Evolutionary conservation across 768 basidiomycete genomes (phyloP).

Genomic region (Tubosaeta sp.): DNA sequence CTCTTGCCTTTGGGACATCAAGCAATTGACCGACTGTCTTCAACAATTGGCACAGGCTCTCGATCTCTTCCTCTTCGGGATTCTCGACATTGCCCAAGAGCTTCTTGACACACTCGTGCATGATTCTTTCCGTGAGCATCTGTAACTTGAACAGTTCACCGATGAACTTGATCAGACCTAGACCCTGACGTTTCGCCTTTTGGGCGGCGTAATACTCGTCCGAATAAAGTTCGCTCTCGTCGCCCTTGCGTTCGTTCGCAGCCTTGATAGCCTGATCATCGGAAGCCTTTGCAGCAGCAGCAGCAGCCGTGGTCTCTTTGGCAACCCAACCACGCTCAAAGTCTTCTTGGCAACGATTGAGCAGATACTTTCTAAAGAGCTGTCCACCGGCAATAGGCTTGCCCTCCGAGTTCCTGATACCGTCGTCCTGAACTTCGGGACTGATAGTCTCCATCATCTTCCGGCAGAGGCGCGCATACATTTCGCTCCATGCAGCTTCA

Average conservation of each 20-base stretch:
- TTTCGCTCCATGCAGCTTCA: constrained; percentile 92
- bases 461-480: constrained; percentile 93
- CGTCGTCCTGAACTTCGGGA: constrained; percentile 82
- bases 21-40: constrained; percentile 82
- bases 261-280: constrained; percentile 79
- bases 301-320: constrained; percentile 82
- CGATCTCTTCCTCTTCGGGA: constrained; percentile 97
- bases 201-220: constrained; percentile 96
- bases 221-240: constrained; percentile 75
- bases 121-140: constrained; percentile 97
- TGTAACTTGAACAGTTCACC: constrained; percentile 99
- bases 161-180: constrained; percentile 96
- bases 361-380: constrained; percentile 93
- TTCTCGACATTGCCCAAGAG: constrained; percentile 89
- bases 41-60: constrained; percentile 90
- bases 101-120: constrained; percentile 98
- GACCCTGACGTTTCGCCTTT: constrained; percentile 95
- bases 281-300: constrained; percentile 79
- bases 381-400: constrained; percentile 91
- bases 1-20: constrained; percentile 76
- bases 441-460: constrained; percentile 96
- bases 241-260: constrained; percentile 55
- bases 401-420: constrained; percentile 75
- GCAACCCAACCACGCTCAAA: constrained; percentile 95
- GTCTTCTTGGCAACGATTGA: constrained; percentile 96